Evolutionary conservation across 75 land plant genomes (phyloP).

Genomic region (Cryptomeria japonica): DNA sequence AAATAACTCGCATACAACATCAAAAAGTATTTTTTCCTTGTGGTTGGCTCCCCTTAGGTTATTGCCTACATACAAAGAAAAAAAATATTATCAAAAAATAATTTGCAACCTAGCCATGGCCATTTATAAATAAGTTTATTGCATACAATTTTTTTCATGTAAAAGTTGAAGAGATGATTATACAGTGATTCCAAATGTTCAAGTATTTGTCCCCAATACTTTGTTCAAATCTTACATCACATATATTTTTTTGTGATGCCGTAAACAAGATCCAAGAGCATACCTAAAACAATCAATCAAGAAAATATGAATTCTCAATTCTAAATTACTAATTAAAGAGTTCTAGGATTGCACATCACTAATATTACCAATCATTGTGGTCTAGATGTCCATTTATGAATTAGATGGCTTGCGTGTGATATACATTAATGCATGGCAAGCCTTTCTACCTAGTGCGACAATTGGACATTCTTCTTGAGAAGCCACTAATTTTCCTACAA

Average conservation of each 20-base stretch:
- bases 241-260: slow-evolving; percentile 29
- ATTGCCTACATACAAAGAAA: no score
- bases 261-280: background rate
- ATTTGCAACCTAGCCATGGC: no score
- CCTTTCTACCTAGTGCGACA: background rate
- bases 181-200: slow-evolving; percentile 37
- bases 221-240: slow-evolving; percentile 54
- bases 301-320: background rate
- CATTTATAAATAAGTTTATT: background rate
- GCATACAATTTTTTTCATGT: background rate
- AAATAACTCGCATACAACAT: no score
- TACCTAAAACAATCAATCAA: background rate
- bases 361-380: background rate
- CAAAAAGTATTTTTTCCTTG: no score
- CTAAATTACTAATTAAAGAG: background rate
- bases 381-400: no score
- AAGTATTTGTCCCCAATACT: slow-evolving; percentile 43
- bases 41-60: no score
- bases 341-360: background rate
- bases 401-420: no score
- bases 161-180: slow-evolving; percentile 3
- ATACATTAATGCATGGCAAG: background rate
- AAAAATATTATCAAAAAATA: no score
- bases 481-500: slow-evolving; percentile 1
- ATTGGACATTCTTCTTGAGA: background rate